phyloP scores from a whole-genome alignment of 2,329 filamentous ascomycete genomes.

The Penicillium sp. region DNA sequence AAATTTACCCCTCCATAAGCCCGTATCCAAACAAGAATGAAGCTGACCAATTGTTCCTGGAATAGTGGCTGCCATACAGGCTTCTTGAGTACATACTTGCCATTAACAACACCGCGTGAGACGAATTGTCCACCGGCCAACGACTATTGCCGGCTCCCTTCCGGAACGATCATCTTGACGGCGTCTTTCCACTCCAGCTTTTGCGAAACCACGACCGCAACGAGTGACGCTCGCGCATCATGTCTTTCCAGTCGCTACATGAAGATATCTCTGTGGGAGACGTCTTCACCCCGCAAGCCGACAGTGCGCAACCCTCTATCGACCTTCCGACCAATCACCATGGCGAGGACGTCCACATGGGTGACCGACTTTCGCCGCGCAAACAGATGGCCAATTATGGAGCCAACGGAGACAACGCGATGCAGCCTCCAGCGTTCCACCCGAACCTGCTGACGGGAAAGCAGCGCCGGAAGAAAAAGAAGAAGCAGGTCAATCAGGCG shows the following conservation, averaged over 20 bases:
- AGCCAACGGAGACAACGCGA: slow-evolving; percentile 24
- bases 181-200: not conserved
- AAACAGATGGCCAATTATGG: slow-evolving; percentile 16
- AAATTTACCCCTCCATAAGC: slow-evolving; percentile 20
- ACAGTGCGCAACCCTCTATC: slow-evolving; percentile 27
- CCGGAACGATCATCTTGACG: not conserved
- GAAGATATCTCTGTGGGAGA: slow-evolving; percentile 41
- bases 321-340: slow-evolving; percentile 25
- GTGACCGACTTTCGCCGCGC: slow-evolving; percentile 24
- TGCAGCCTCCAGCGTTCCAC: slow-evolving; percentile 31
- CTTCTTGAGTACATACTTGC: slow-evolving; percentile 17
- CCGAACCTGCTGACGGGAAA: slow-evolving; percentile 27
- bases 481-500: slow-evolving; percentile 29
- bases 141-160: slow-evolving; percentile 7
- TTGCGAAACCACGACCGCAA: not conserved
- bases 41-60: slow-evolving; percentile 10
- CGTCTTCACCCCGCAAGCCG: slow-evolving; percentile 40
- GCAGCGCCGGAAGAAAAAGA: slow-evolving; percentile 42
- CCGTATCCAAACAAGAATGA: slow-evolving; percentile 2
- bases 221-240: slow-evolving; percentile 7
- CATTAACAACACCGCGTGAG: slow-evolving; percentile 4
- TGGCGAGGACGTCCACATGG: slow-evolving; percentile 29
- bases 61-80: slow-evolving; percentile 12
- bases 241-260: slow-evolving; percentile 25
- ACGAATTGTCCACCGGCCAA: slow-evolving; percentile 8